Evolutionary conservation across 352 stramenopile species (phyloP), one percentile per base, ranked within the genome.

Genomic region (Phytophthora melonis): DNA sequence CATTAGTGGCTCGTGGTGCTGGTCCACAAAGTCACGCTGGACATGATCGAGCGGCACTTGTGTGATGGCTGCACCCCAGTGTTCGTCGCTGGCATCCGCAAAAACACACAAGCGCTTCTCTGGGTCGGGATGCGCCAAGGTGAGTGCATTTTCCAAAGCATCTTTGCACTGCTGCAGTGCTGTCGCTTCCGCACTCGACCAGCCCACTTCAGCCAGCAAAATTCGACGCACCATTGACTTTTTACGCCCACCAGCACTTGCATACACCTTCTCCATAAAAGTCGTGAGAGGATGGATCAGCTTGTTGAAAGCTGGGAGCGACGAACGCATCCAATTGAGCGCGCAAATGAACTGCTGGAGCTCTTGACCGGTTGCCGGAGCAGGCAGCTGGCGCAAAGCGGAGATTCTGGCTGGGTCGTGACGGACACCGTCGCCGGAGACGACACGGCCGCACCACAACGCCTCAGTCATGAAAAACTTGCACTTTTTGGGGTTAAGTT

Each of bases 181-280:
- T 4, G 14, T 14, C 5, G 18, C 16, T 45, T 64, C 43, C 5
- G 9, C 4, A 2, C 32, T 18, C 3, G 3, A 16, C 58, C 41
- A 65, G 14, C 3, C 61, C 13, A 23, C 36, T 13, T 68, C 61
- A 54, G 19, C 21, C 3, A 66, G 19, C 14, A 27, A 9, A 9
- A 59, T 10, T 1, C 13, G 43, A 6, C 53, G 13, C 6, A 62
- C 53, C 50, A 52, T 30, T 9, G 25, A 30, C 41, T 55, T 68
- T 32, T 68, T 68, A 16, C 61, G 61, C 2, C 61, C 36, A 18
- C 8, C 36, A 45, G 36, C 36, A 45, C 14, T 16, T 34, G 21
- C 50, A 18, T 61, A 68, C 5, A 60, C 23, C 23, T 55, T 68
- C 19, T 59, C 49, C 60, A 59, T 68, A 16, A 68, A 34, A 5